These are phyloP conservation scores for Micromonas commoda DNA, from an alignment of 139 green algal species.

Conservation along the genomic window DNA sequence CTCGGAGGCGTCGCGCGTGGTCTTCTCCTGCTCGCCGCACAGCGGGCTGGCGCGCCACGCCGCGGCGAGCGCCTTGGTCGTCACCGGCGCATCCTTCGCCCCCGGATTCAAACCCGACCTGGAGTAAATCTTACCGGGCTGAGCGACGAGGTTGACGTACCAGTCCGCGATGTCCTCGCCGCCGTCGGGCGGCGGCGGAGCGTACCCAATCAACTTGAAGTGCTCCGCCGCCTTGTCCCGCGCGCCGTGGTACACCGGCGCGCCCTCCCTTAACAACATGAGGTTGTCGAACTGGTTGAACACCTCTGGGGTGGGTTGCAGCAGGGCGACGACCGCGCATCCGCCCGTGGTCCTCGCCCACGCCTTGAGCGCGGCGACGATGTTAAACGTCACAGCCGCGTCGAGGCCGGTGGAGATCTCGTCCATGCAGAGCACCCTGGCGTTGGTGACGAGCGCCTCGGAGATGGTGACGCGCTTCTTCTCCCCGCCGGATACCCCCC, in stretches of 20 bases:
- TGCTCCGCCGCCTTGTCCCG: background rate
- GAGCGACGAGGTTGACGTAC: constrained; percentile 7
- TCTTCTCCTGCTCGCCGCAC: background rate
- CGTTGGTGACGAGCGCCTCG: constrained; percentile 53
- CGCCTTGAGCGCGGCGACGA: constrained; percentile 23
- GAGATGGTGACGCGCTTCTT: constrained; percentile 58
- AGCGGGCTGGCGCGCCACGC: background rate
- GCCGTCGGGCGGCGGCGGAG: background rate
- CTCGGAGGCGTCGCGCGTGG: background rate
- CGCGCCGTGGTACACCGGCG: constrained; percentile 62
- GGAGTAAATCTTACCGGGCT: background rate
- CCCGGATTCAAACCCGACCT: background rate
- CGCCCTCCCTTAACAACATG: constrained; percentile 54
- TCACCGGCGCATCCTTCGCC: background rate
- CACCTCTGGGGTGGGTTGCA: constrained; percentile 71
- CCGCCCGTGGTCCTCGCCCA: constrained; percentile 15
- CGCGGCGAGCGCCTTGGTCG: background rate
- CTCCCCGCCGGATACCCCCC: constrained; percentile 64
- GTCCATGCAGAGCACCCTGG: constrained; percentile 47
- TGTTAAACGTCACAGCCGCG: constrained; percentile 58
- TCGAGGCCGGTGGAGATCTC: constrained; percentile 59
- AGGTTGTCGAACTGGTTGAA: constrained; percentile 59
- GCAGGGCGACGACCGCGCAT: constrained; percentile 61
- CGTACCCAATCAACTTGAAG: constrained; percentile 5
- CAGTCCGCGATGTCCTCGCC: constrained; percentile 14